These are phyloP conservation scores for Pelargonium australe DNA, from an alignment of 441 rosid species.

Conservation along the genomic window DNA sequence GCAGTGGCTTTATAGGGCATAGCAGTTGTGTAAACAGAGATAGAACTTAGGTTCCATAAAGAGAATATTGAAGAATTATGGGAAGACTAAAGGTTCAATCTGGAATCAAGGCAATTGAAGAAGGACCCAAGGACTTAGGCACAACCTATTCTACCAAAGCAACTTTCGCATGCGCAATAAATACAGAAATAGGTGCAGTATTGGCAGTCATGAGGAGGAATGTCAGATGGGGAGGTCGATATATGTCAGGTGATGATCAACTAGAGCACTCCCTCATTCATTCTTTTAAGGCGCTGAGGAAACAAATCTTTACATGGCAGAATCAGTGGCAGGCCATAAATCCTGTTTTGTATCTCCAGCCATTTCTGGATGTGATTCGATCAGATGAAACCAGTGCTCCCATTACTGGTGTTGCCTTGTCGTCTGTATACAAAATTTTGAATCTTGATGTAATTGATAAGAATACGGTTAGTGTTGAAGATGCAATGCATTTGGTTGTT, in stretches of 20 bases:
- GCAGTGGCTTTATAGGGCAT: not conserved
- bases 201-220: conserved; percentile 96
- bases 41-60: not conserved
- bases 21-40: not conserved
- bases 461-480: conserved; percentile 65
- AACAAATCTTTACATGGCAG: conserved; percentile 73
- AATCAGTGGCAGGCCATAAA: conserved; percentile 57
- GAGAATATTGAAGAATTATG: not conserved
- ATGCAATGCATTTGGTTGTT: conserved; percentile 77
- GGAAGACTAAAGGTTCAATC: not conserved
- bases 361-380: conserved; percentile 80
- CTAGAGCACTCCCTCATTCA: conserved; percentile 86
- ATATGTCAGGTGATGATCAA: conserved; percentile 78
- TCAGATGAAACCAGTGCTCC: conserved; percentile 97
- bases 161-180: conserved; percentile 65
- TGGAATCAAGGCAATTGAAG: too few relatives aligned
- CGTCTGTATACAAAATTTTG: conserved; percentile 82
- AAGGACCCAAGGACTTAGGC: too few relatives aligned
- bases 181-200: conserved; percentile 85
- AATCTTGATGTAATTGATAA: conserved; percentile 67
- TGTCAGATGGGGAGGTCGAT: conserved; percentile 88
- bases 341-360: conserved; percentile 69
- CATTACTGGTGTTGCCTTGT: conserved; percentile 91
- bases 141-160: too few relatives aligned
- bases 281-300: conserved; percentile 78